phyloP scores from a whole-genome alignment of 192 early-diverging fungal species.

The Phycomyces nitens region DNA sequence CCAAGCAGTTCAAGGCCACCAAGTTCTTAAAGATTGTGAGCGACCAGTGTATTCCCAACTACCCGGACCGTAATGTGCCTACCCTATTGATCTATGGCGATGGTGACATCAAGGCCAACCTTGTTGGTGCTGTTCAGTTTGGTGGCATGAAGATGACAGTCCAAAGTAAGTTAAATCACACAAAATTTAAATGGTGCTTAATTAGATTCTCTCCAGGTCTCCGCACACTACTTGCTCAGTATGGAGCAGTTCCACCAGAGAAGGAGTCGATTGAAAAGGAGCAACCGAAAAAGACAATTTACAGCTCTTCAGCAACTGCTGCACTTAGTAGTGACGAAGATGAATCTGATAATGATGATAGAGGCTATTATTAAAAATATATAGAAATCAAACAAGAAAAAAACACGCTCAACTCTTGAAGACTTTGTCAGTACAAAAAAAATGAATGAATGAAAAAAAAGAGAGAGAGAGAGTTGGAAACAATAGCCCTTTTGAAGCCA shows the following conservation, averaged over 20 bases:
- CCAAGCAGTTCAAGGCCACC: constrained; percentile 71
- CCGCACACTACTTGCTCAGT: constrained; percentile 33
- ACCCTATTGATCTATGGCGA: constrained; percentile 90
- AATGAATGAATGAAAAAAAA: not conserved
- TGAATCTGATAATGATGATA: constrained; percentile 42
- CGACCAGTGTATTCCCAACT: constrained; percentile 92
- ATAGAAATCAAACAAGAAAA: no score
- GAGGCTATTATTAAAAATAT: constrained; percentile 28
- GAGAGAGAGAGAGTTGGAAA: not conserved
- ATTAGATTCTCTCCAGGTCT: constrained; percentile 2
- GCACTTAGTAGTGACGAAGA: constrained; percentile 58
- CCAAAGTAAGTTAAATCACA: constrained; percentile 41
- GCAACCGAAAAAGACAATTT: constrained; percentile 44
- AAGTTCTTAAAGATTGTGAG: constrained; percentile 95
- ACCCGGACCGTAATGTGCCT: constrained; percentile 85
- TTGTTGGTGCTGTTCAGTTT: constrained; percentile 75
- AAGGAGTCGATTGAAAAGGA: constrained; percentile 4
- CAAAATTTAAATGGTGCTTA: not conserved
- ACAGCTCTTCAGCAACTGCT: constrained; percentile 48
- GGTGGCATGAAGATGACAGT: constrained; percentile 80
- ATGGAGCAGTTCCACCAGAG: constrained; percentile 38
- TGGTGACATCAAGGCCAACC: constrained; percentile 80
- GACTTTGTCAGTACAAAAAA: no score
- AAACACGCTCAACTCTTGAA: no score
- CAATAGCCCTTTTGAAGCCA: not conserved